A percentile compares a stretch with the other conserved stretches of the same genome.
Evolutionary conservation across 2,329 filamentous ascomycete genomes (phyloP).

Genomic region (Bipolaris gigantea): DNA sequence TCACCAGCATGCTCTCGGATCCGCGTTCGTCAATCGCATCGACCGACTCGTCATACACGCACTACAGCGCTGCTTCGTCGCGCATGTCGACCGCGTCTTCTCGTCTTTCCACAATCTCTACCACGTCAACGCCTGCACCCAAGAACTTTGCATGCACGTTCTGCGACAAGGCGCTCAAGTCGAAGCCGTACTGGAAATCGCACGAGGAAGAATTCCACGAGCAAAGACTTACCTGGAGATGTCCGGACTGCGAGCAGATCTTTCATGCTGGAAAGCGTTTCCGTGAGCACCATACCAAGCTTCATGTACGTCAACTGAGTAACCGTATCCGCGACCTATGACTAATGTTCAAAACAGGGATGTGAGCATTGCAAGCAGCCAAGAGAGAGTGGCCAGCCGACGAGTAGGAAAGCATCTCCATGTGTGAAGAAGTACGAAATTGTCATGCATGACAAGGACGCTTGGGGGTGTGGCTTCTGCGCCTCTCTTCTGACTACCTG

Average conservation of each 20-base stretch:
- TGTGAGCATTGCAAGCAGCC: slow-evolving; percentile 68
- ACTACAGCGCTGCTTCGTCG: slow-evolving; percentile 43
- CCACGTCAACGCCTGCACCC: slow-evolving; percentile 34
- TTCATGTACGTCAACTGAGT: slow-evolving; percentile 53
- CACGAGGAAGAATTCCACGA: slow-evolving; percentile 72
- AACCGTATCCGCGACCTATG: neutral
- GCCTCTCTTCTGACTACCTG: slow-evolving; percentile 64
- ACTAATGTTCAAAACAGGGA: slow-evolving; percentile 38
- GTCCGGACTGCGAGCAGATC: slow-evolving; percentile 68
- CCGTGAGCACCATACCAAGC: slow-evolving; percentile 68
- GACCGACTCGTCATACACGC: slow-evolving; percentile 44
- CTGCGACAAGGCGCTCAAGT: slow-evolving; percentile 66
- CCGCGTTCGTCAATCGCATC: slow-evolving; percentile 44
- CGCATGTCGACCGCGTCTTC: slow-evolving; percentile 44
- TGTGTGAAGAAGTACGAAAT: slow-evolving; percentile 46
- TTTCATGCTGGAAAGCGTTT: slow-evolving; percentile 70
- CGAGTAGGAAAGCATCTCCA: slow-evolving; percentile 57
- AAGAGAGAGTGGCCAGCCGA: slow-evolving; percentile 54
- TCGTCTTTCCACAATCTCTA: slow-evolving; percentile 42
- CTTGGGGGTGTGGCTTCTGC: slow-evolving; percentile 71
- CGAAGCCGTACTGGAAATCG: slow-evolving; percentile 70
- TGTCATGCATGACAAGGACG: slow-evolving; percentile 63
- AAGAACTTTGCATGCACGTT: slow-evolving; percentile 51
- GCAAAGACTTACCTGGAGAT: slow-evolving; percentile 68
- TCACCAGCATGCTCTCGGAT: slow-evolving; percentile 43